These are phyloP conservation scores for Orychophragmus violaceus DNA, from an alignment of 345 rosid genomes.

Conservation along the genomic window DNA sequence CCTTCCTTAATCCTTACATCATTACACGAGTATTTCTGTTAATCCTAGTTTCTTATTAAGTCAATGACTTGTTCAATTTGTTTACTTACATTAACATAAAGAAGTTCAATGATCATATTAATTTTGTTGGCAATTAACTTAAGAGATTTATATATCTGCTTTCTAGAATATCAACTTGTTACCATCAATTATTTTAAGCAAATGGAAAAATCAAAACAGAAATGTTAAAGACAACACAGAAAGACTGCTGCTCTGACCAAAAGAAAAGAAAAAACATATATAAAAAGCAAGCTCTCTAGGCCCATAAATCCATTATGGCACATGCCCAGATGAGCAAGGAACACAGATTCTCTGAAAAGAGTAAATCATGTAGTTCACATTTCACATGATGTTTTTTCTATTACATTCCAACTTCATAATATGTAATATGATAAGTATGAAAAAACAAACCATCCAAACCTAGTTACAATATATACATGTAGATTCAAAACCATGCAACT, in stretches of 20 bases:
- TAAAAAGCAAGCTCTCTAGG: not conserved
- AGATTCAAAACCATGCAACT: not conserved
- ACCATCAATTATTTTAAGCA: not conserved
- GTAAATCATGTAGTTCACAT: not conserved
- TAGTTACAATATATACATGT: not conserved
- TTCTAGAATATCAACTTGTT: not conserved
- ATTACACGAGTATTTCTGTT: not conserved
- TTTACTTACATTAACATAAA: not conserved
- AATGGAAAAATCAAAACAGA: too few relatives aligned
- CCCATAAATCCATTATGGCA: not conserved
- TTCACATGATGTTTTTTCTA: not conserved
- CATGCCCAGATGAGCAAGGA: not conserved
- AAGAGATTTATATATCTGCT: not conserved
- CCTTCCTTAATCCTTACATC: not conserved
- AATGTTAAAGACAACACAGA: too few relatives aligned
- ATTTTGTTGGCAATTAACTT: not conserved
- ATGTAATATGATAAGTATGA: not conserved
- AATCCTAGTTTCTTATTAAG: not conserved
- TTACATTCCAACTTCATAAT: not conserved
- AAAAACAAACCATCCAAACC: not conserved
- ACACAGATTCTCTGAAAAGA: not conserved
- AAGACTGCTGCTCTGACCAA: not conserved
- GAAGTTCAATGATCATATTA: not conserved
- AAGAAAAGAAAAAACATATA: not conserved
- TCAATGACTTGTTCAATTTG: not conserved